Base-by-base conservation (phyloP, 345 rosid species). In the Lepidium sativum region DNA sequence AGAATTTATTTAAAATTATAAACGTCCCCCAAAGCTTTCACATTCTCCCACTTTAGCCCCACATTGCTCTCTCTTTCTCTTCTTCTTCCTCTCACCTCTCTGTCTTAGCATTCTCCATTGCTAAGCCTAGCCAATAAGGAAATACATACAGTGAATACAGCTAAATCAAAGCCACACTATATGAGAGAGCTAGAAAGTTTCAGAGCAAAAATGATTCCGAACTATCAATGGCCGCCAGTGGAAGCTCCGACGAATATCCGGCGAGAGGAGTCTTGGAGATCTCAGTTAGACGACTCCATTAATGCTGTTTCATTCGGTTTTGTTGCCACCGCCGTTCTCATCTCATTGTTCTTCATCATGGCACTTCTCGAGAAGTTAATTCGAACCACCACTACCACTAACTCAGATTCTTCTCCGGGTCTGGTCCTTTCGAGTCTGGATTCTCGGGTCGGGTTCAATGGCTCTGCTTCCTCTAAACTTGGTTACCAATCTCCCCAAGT, bases 221-320 rank as follows among this genome's bases (percentile, higher is more conserved):
- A 77, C 39, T 44, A 68, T 51, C 45, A 59, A 34, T 88, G 89
- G 95, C 75, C 89, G 38, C 96, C 91, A 9, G 55, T 75, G 3
- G 91, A 79, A 67, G 80, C 96, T 65, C 91, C 89, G 25, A 35
- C 77, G 54, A 76, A 59, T 67, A 38, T 72, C 42, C 83, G 70
- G 43, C 75, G 78, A 70, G 84, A 74, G 1, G 88, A 77, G 6
- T 69, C 76, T 32, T 74, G 84, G 91, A 75, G 65, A 49, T 69
- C 73, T 47, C 65, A 69, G 34, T 69, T 79, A 45, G 90, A 84
- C 47, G 77, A 82, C 77, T 81, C 92, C 6, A 87, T 85, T 14
- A 84, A 83, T 54, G 94, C 96, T 2, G 94, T 91, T 34, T 88
- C 96, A 15, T 88, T 88, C 65, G 94, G 97, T 52, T 91, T 88